Evolutionary conservation across 192 early-diverging fungal genomes (phyloP), one percentile per base, ranked within the genome.

Genomic region (Entomortierella parvispora): DNA sequence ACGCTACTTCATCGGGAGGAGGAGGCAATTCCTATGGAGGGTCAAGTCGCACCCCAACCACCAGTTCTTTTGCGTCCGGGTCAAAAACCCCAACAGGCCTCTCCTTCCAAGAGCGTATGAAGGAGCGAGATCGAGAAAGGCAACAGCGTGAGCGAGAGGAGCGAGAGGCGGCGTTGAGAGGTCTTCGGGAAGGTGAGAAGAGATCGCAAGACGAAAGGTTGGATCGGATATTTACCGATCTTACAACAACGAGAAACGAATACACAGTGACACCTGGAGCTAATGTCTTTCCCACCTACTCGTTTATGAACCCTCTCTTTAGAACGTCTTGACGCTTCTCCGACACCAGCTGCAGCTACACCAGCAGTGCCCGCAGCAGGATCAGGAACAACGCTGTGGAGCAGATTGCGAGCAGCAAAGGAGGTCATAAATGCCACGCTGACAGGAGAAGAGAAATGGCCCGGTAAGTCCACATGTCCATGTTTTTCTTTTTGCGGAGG

Each of bases 371-470:
- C 55, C 14, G 48, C 71, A 47, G 50, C 71, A 0, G 48, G 53
- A 22, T 51, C 65, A 34, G 74, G 72, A 43, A 53, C 59, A 3
- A 34, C 61, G 7, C 26, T 77, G 2, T 77, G 65, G 74, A 68
- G 47, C 52, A 57, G 31, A n/a, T 43, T 77, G 37, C 74, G 74
- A 25, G 74, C 66, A 23, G 66, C 74, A 10, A 77, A 68, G 61
- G 74, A 77, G 14, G 60, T 68, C 31, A 77, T 77, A 59, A 76
- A 76, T 31, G 64, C 58, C 59, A 57, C 72, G 29, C 44, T 76
- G 32, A 68, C 74, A 40, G 74, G 74, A n/a, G 74, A 77, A 22
- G 74, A 77, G 54, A 65, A 65, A 9, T 77, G 74, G 74, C 65
- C 74, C 52, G 74, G 74, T 77, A 64, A 43, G 74, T 58, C 45